Evolutionary conservation across 495 filamentous ascomycete species (phyloP), one percentile per base, ranked within the genome.

Genomic region (Penicillium crystallinum): DNA sequence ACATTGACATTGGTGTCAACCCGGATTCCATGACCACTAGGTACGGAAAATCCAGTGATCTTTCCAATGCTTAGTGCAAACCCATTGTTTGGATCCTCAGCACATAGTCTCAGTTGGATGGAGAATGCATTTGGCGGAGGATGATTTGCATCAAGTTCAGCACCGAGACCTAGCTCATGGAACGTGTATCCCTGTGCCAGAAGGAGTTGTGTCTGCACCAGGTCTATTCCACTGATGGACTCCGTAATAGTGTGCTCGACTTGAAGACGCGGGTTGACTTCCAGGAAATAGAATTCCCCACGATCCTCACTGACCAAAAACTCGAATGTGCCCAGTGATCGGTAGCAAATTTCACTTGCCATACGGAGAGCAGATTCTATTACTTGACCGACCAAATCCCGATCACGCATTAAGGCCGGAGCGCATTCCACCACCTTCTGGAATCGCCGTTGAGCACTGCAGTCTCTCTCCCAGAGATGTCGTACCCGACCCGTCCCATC

Each of bases 231-330:
- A 36, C 76, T 80, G 47, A 78, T 77, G 6, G 75, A 64, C 50
- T 82, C 77, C 1, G 76, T 80, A 33, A 81, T 74, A 17, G 74
- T 79, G 46, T 80, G 78, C 52, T 80, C 77, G 27, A 80, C 77
- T 58, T 78, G 82, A 17, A 85, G 61, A 25, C 82, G 69, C 0
- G 82, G 81, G 58, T 86, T 86, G 70, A 85, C 78, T 60, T 86
- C 83, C 4, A 86, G 64, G 55, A 86, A 86, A 59, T 80, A 86
- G 63, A 82, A 82, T 38, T 81, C 73, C 0, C 59, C 59, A 0
- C 63, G 73, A n/a, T 72, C 57, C 48, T 81, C 77, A 62, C 81
- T 77, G 11, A 84, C 78, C 12, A 86, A 70, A 44, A 79, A 86
- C 56, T 85, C 83, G 39, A 85, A 73, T 0, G 82, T 86, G 0